Evolutionary conservation across 257 asterid species (phyloP).

Genomic region (Scutellaria barbata): DNA sequence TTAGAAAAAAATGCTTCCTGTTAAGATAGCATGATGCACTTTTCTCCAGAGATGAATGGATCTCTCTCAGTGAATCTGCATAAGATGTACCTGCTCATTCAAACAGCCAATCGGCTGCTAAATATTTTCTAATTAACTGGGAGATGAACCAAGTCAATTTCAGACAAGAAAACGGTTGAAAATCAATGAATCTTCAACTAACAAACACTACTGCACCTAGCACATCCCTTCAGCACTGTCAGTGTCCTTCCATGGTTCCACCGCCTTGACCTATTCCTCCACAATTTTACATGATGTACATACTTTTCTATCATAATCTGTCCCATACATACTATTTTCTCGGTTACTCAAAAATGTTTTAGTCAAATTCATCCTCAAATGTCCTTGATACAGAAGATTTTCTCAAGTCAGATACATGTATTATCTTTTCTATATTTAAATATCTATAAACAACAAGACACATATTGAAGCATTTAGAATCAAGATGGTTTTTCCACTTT

Average conservation of each 20-base stretch:
- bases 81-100: not conserved
- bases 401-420: not conserved
- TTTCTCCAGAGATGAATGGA: not conserved
- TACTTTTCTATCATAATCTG: not conserved
- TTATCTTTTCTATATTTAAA: not conserved
- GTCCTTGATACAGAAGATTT: not conserved
- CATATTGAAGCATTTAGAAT: not conserved
- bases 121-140: not conserved
- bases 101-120: slow-evolving; percentile 27
- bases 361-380: slow-evolving; percentile 14
- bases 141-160: slow-evolving; percentile 17
- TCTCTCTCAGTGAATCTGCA: slow-evolving; percentile 26
- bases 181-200: not conserved
- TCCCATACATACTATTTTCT: not conserved
- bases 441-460: slow-evolving; percentile 12
- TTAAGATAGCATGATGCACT: slow-evolving; percentile 21
- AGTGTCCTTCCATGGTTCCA: slow-evolving; percentile 19
- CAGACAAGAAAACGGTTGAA: not conserved
- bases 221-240: slow-evolving; percentile 5
- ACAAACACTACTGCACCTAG: slow-evolving; percentile 10
- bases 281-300: not conserved
- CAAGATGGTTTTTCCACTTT: not conserved
- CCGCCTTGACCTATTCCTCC: not conserved
- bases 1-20: slow-evolving; percentile 5
- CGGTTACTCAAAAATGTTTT: not conserved